A percentile compares a stretch with the other conserved stretches of the same genome.
Evolutionary conservation across 2,329 filamentous ascomycete genomes (phyloP).

Genomic region (Dactylellina cionopaga): DNA sequence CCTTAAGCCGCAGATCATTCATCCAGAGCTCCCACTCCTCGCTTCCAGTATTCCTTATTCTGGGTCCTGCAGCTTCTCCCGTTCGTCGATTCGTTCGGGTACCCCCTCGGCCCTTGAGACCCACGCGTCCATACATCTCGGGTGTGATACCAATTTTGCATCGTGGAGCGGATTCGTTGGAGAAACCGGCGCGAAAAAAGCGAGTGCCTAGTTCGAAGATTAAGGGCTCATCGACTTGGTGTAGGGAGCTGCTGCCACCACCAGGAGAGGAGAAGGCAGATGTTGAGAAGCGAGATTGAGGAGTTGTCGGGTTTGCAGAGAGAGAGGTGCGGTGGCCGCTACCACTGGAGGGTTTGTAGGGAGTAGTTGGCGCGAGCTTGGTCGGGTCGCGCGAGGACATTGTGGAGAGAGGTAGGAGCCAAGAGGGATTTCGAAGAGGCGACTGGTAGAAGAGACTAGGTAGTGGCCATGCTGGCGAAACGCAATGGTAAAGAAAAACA

Average conservation of each 20-base stretch:
- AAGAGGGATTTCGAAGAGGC: neutral
- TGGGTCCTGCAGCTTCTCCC: constrained; percentile 61
- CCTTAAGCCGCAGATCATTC: constrained; percentile 75
- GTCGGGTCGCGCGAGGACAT: constrained; percentile 51
- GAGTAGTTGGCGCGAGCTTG: constrained; percentile 42
- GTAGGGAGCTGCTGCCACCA: constrained; percentile 64
- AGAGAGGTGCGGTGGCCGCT: constrained; percentile 27
- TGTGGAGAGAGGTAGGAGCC: neutral
- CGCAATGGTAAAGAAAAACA: neutral
- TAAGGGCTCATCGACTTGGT: constrained; percentile 82
- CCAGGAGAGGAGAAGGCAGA: constrained; percentile 70
- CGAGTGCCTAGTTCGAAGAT: constrained; percentile 85
- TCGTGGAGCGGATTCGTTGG: constrained; percentile 78
- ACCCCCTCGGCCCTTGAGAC: constrained; percentile 76
- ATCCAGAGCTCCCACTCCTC: constrained; percentile 78
- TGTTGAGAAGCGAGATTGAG: constrained; percentile 50
- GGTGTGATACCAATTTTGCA: constrained; percentile 78
- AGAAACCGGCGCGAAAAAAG: constrained; percentile 82
- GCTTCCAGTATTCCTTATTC: constrained; percentile 68
- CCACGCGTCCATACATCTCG: constrained; percentile 78
- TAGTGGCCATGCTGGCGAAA: constrained; percentile 30
- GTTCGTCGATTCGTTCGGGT: constrained; percentile 65
- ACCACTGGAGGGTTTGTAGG: constrained; percentile 27
- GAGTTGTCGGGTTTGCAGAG: constrained; percentile 35
- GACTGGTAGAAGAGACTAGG: constrained; percentile 22